Evolutionary conservation across 2,329 filamentous ascomycete genomes (phyloP).

Genomic region (Dactylellina parvicollis): DNA sequence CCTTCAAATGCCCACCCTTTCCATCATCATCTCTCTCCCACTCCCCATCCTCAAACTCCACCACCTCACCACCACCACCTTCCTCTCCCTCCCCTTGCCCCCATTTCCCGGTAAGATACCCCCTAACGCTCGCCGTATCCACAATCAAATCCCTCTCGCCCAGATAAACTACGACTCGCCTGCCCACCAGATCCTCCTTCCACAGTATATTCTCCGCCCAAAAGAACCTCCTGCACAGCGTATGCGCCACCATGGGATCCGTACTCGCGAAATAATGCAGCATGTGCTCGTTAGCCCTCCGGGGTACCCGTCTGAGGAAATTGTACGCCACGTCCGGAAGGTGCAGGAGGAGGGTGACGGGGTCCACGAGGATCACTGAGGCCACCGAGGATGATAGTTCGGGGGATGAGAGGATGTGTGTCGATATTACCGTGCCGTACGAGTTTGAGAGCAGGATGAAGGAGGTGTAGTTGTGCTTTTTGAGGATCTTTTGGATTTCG

Average conservation of each 20-base stretch:
- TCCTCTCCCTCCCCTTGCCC: constrained; percentile 48
- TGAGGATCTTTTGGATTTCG: constrained; percentile 20
- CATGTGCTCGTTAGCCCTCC: constrained; percentile 68
- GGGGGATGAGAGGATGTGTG: too few species aligned
- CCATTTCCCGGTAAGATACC: constrained; percentile 57
- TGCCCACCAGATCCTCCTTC: constrained; percentile 66
- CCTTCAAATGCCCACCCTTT: constrained; percentile 63
- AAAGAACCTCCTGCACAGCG: constrained; percentile 69
- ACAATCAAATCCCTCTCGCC: constrained; percentile 62
- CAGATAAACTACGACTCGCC: constrained; percentile 66
- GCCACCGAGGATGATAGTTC: too few species aligned
- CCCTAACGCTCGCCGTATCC: constrained; percentile 57
- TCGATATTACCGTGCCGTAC: constrained; percentile 61
- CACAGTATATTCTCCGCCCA: constrained; percentile 72
- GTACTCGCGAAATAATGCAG: constrained; percentile 71
- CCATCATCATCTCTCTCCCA: constrained; percentile 53
- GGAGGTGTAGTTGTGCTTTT: constrained; percentile 44
- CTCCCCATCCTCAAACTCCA: constrained; percentile 53
- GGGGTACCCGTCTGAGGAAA: constrained; percentile 65
- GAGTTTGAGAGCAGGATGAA: constrained; percentile 69
- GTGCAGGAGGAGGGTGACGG: constrained; percentile 70
- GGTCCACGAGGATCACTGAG: constrained; percentile 69
- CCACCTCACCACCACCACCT: constrained; percentile 58
- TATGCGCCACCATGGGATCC: constrained; percentile 70
- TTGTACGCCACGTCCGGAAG: constrained; percentile 73